Base-by-base conservation (phyloP, 257 asterid species). In the Verbascum thapsus region DNA sequence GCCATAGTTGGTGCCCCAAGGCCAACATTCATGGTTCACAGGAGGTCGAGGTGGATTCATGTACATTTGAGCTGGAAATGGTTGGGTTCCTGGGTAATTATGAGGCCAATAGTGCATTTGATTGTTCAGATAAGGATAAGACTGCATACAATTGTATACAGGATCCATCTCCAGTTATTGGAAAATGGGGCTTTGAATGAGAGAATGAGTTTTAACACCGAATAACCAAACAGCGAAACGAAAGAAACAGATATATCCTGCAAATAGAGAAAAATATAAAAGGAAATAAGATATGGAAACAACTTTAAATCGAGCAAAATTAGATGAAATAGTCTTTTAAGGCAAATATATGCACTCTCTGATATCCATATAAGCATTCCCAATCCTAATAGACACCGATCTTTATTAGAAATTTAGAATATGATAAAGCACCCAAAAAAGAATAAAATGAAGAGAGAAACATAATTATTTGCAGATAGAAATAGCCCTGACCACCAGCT, bases 101-200 rank as follows among this genome's bases (percentile, higher is more conserved):
- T 44, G 41, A 6, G 86, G 85, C 59, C 66, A 7, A 6, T 68
- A 67, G 18, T 72, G 72, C 35, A 71, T 60, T 41, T 75, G 86
- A 58, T 72, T 81, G 69, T 60, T 74, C 58, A 77, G 87, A 43
- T 53, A 49, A 11, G 88, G 84, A 66, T 67, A 50, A 0, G 78
- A 54, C 43, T 61, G 78, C 78, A 75, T 62, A 45, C 60, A 72
- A 58, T 63, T 66, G 26, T 74, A 51, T 34, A 42, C 45, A 23
- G 81, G 72, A 56, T 77, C 82, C 83, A 81, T 80, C 37, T 47
- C 52, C 32, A 18, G 19, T 23, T 51, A 32, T 18, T 13, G 54
- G 37, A 9, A 30, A 23, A 15, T 5, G 4, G 10, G 7, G 45
- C 12, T 17, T 38, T 15, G 3, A 12, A 39, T 37, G n/a, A n/a